Conservation (phyloP, 768 basidiomycete species). For the Trametes sanguinea region DNA sequence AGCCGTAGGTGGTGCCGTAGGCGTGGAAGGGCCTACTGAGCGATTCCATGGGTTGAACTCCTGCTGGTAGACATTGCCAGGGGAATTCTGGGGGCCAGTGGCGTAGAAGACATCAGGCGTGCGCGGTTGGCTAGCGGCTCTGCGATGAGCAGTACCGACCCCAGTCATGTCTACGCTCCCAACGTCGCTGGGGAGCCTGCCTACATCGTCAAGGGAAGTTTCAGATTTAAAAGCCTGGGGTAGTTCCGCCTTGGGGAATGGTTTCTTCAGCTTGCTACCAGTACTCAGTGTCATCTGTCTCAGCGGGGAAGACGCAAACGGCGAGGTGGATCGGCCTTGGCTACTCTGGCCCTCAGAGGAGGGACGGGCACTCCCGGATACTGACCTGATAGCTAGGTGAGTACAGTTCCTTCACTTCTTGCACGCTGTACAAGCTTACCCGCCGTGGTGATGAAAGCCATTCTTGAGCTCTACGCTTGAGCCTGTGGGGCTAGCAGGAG, state of each 20-base stretch:
- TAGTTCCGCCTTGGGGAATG: slow-evolving; percentile 62
- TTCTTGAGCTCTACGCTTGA: slow-evolving; percentile 39
- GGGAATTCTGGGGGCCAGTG: slow-evolving; percentile 12
- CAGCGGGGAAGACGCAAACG: slow-evolving; percentile 23
- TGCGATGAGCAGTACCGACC: slow-evolving; percentile 44
- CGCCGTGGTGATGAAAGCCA: slow-evolving; percentile 4
- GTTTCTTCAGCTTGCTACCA: slow-evolving; percentile 49
- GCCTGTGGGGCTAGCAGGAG: slow-evolving; percentile 34
- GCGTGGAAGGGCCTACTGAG: slow-evolving; percentile 1
- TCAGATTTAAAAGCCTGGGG: slow-evolving; percentile 52
- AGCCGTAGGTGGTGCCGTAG: background rate
- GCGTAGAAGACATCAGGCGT: slow-evolving; percentile 29
- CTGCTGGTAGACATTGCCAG: slow-evolving; percentile 9
- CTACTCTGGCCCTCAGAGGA: slow-evolving; percentile 6
- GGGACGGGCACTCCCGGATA: slow-evolving; percentile 5
- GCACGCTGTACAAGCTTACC: background rate
- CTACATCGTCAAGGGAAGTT: slow-evolving; percentile 8
- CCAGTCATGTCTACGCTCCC: slow-evolving; percentile 67
- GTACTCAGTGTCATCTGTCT: slow-evolving; percentile 27
- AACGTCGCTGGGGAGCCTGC: slow-evolving; percentile 18
- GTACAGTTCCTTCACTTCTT: no score
- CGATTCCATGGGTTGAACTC: slow-evolving; percentile 25
- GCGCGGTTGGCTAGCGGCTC: slow-evolving; percentile 18
- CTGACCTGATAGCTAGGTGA: background rate
- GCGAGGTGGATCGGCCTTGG: slow-evolving; percentile 15